Percentiles rank a stretch among this genome's conserved stretches.
Evolutionary conservation across 2,329 filamentous ascomycete species (phyloP).

Genomic region (Talaromyces atroroseus): DNA sequence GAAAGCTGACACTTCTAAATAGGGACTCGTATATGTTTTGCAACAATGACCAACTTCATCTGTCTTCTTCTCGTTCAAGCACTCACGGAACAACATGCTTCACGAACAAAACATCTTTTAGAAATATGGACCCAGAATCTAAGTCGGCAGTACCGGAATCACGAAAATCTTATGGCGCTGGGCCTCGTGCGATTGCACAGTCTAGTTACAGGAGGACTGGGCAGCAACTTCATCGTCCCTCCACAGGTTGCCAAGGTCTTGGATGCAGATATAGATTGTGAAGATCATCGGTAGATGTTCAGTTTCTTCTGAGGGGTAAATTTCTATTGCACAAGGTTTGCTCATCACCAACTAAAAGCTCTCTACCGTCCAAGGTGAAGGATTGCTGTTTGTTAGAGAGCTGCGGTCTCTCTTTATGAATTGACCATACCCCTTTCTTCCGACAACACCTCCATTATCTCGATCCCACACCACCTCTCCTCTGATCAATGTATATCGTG

Average conservation of each 20-base stretch:
- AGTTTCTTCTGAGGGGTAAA: neutral
- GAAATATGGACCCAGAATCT: slow-evolving; percentile 9
- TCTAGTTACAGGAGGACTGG: slow-evolving; percentile 5
- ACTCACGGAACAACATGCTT: slow-evolving; percentile 5
- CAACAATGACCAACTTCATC: slow-evolving; percentile 9
- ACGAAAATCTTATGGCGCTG: slow-evolving; percentile 1
- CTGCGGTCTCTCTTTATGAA: slow-evolving; percentile 9
- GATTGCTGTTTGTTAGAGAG: neutral
- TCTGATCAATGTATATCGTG: slow-evolving; percentile 29
- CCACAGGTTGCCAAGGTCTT: slow-evolving; percentile 5
- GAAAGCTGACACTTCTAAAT: neutral
- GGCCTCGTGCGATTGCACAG: slow-evolving; percentile 3
- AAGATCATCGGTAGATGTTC: neutral
- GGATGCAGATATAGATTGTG: neutral
- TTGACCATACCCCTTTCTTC: slow-evolving; percentile 7
- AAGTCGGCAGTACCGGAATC: slow-evolving; percentile 2
- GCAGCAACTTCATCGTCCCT: slow-evolving; percentile 2
- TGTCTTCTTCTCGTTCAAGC: slow-evolving; percentile 7
- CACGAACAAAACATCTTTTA: slow-evolving; percentile 5
- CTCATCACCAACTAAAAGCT: neutral
- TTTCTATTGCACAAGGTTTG: neutral
- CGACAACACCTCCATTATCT: slow-evolving; percentile 20
- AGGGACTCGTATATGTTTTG: slow-evolving; percentile 11
- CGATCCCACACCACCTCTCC: slow-evolving; percentile 31
- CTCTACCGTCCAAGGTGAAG: neutral